Base-by-base conservation (phyloP, 805 yeast species). In the Priceomyces medius region DNA sequence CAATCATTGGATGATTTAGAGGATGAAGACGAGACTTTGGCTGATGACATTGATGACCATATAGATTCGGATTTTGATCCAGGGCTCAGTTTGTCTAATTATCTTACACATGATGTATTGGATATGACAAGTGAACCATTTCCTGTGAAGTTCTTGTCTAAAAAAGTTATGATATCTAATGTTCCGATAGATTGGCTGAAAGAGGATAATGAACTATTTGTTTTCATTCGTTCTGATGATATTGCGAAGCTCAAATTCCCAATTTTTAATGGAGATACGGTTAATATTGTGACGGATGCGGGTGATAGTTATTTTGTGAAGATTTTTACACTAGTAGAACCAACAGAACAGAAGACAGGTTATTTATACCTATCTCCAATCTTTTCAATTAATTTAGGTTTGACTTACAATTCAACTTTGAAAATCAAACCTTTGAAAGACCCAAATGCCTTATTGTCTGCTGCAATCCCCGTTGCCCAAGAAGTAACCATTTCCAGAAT, bases 191-290 rank as follows among this genome's bases (percentile, higher is more conserved):
- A 48, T 1, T 56, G 56, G 56, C 35, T 47, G 3, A 56, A 56
- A 21, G 75, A 70, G 42, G 76, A 70, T 38, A 43, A 54, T 4
- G 73, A 70, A 36, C 54, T 68, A 33, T 67, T 61, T 48, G 69
- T 54, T 7, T 66, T 65, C 48, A 48, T 81, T 9, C 70, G 73
- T 32, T 65, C 80, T 1, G 56, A 62, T 8, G 81, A 76, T 33
- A 63, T 88, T 20, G 70, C 79, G 16, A 58, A 57, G 29, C 45
- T 68, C n/a, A 71, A 68, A 17, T 63, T 85, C 20, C 85, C 88
- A 0, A 68, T 78, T 18, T 78, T 84, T 46, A 79, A 83, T 42
- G 95, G 95, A 3, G 93, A 85, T 53, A 59, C 75, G 36, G 81
- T 80, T 3, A 59, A 64, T 10, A 37, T 78, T 20, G 41, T 47